phyloP scores from a whole-genome alignment of 257 asterid species.

The Galeopsis tetrahit region DNA sequence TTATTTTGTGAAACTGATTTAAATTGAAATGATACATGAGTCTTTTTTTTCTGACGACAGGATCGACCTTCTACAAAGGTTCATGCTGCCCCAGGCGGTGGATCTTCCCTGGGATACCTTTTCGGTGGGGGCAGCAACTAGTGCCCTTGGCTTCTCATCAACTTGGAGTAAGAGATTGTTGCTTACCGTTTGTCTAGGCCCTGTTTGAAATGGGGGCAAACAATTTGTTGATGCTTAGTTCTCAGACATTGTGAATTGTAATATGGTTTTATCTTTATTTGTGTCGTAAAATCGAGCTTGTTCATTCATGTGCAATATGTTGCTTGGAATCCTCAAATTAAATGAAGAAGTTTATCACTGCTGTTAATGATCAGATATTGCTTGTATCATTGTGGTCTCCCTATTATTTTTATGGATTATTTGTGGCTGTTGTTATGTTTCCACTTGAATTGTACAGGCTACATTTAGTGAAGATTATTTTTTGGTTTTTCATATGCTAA shows the following conservation, averaged over 20 bases:
- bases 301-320: too few relatives aligned
- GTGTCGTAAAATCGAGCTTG: too few relatives aligned
- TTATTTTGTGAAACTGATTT: background rate
- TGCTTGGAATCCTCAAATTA: too few relatives aligned
- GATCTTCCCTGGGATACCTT: conserved; percentile 56
- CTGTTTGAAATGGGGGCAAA: conserved; percentile 20
- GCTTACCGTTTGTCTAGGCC: conserved; percentile 7
- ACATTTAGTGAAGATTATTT: too few relatives aligned
- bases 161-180: conserved; percentile 12
- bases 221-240: conserved; percentile 26
- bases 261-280: background rate
- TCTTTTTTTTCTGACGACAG: conserved; percentile 33
- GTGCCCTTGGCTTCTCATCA: conserved; percentile 2
- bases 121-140: conserved; percentile 50
- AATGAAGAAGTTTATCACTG: too few relatives aligned
- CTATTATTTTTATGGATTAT: too few relatives aligned
- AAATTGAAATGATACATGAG: background rate
- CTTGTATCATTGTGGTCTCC: too few relatives aligned
- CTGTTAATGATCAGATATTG: too few relatives aligned
- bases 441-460: too few relatives aligned
- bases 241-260: conserved; percentile 27
- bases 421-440: too few relatives aligned
- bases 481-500: too few relatives aligned
- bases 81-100: conserved; percentile 66
- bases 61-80: conserved; percentile 66